Percentiles rank a stretch among this genome's conserved stretches.
These are phyloP conservation scores for Cucurbita argyrosperma DNA, from an alignment of 306 rosid genomes.

Conservation along the genomic window DNA sequence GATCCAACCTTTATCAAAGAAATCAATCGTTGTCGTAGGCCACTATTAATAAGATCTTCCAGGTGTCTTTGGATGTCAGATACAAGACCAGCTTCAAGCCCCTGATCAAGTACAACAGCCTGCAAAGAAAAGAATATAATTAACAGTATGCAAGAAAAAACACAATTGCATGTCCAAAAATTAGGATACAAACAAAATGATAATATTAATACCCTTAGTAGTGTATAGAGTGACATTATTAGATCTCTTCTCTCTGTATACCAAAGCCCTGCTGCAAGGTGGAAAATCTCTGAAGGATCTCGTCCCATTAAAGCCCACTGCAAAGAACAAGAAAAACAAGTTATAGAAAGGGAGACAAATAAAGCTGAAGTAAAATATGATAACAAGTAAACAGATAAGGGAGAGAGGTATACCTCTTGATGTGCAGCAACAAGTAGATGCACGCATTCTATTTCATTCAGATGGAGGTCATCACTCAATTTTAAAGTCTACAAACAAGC, in stretches of 20 bases:
- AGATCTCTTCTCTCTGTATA: slow-evolving; percentile 92
- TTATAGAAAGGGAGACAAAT: background rate
- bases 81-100: slow-evolving; percentile 62
- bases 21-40: slow-evolving; percentile 71
- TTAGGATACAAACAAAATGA: slow-evolving; percentile 1
- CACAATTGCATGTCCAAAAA: background rate
- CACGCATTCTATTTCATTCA: slow-evolving; percentile 82
- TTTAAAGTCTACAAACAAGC: slow-evolving; percentile 54
- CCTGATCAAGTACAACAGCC: slow-evolving; percentile 97
- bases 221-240: slow-evolving; percentile 68
- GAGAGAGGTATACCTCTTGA: slow-evolving; percentile 54
- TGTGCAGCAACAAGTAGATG: slow-evolving; percentile 68
- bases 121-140: slow-evolving; percentile 16
- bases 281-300: slow-evolving; percentile 63
- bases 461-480: slow-evolving; percentile 85
- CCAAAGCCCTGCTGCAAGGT: slow-evolving; percentile 88
- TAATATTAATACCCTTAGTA: slow-evolving; percentile 51
- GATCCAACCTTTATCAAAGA: slow-evolving; percentile 72
- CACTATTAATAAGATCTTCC: slow-evolving; percentile 68
- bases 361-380: background rate
- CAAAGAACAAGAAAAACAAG: background rate
- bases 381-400: background rate
- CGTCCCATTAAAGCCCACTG: slow-evolving; percentile 95
- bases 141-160: background rate
- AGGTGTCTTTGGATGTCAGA: slow-evolving; percentile 68